phyloP scores from a whole-genome alignment of 2,329 filamentous ascomycete species.

The Diaporthe capsici region DNA sequence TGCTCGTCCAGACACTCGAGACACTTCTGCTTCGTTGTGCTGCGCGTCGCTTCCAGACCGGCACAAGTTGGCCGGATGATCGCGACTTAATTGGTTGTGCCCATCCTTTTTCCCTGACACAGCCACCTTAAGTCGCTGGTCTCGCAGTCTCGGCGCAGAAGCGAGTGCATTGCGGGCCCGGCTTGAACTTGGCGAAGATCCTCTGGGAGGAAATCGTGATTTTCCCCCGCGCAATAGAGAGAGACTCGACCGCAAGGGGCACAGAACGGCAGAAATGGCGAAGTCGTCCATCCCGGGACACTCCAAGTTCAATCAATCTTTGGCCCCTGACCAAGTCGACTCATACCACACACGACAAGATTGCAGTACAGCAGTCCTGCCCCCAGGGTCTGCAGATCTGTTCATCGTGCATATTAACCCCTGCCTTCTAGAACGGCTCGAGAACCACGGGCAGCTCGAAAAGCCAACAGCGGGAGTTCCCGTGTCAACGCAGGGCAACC shows the following conservation, averaged over 20 bases:
- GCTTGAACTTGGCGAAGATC: constrained; percentile 25
- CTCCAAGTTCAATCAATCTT: background rate
- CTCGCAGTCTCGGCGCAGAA: constrained; percentile 30
- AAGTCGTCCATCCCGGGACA: background rate
- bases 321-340: constrained; percentile 17
- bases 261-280: background rate
- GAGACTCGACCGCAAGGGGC: background rate
- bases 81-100: constrained; percentile 24
- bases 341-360: constrained; percentile 10
- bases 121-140: constrained; percentile 24
- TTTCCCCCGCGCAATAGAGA: constrained; percentile 1
- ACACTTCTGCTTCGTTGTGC: constrained; percentile 24
- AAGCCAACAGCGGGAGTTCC: constrained; percentile 1
- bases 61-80: constrained; percentile 22
- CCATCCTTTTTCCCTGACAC: constrained; percentile 26
- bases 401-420: constrained; percentile 32
- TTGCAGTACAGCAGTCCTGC: background rate
- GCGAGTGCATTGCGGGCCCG: constrained; percentile 27
- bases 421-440: constrained; percentile 30
- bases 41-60: constrained; percentile 26
- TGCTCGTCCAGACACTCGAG: constrained; percentile 16
- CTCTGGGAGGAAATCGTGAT: constrained; percentile 17
- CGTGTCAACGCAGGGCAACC: background rate
- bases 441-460: constrained; percentile 4
- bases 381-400: constrained; percentile 23